Evolutionary conservation across 1,139 yeast genomes (phyloP), one percentile per base, ranked within the genome.

Genomic region (Meyerozyma sp.): DNA sequence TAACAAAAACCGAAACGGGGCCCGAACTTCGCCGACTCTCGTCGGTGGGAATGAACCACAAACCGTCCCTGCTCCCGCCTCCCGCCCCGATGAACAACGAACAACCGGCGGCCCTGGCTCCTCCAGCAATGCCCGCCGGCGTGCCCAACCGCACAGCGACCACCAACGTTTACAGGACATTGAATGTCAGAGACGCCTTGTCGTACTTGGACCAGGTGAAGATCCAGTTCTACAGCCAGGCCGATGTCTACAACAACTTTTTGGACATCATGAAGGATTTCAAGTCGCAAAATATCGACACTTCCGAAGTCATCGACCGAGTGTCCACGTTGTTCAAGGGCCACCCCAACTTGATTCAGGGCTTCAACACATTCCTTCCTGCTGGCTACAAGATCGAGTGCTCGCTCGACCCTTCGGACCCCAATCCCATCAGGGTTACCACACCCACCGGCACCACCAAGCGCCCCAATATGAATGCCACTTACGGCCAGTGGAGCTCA

Each of bases 211-310:
- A 94, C 62, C 96, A 90, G 65, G 98, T 93, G 47, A 94, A 94
- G 62, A 80, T 85, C 44, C 98, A 91, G 63, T 93, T 93, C 65
- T 86, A 80, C 63, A 79, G 82, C 53, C 95, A 93, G 65, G 95
- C 98, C 0, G 97, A 91, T 59, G 96, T 94, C 42, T 93, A 94
- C 71, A 94, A 93, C 62, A 91, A 88, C 62, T 93, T 93, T 59
- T 76, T 93, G 58, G 99, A 94, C 62, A 93, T 93, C 50, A 93
- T 93, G 99, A 93, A 93, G 66, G 98, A 94, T 61, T 94, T 94
- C 71, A 93, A 94, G 69, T 85, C 95, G 41, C 97, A 91, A 67
- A 80, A 88, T 52, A 91, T 93, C 57, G 98, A 94, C 63, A 93
- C 99, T 1, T 98, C 98, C 0, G 99, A 98, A 18, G 99, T 93